Conservation (phyloP, 768 basidiomycete genomes). For the Dictyophora rubrovolvata region DNA sequence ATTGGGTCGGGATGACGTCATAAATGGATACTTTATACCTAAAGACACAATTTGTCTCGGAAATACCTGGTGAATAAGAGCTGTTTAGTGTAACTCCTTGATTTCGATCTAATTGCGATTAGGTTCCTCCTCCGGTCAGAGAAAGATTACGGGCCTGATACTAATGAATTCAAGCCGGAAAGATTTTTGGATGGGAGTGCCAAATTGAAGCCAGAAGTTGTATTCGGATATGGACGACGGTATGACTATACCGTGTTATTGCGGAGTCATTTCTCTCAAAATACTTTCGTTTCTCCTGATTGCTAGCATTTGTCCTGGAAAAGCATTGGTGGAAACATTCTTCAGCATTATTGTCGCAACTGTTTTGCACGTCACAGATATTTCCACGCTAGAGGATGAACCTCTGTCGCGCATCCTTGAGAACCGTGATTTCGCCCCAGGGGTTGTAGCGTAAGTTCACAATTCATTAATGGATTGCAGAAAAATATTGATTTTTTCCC, state of each 20-base stretch:
- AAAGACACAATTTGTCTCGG: conserved; percentile 12
- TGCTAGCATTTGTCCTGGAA: conserved; percentile 35
- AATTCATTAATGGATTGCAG: no score
- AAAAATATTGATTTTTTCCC: no score
- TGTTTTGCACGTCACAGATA: conserved; percentile 23
- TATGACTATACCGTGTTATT: neutral
- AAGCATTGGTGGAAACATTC: conserved; percentile 33
- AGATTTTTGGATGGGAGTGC: neutral
- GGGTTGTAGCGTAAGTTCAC: no score
- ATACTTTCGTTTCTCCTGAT: no score
- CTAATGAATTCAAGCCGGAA: neutral
- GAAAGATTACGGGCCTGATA: neutral
- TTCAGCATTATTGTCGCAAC: conserved; percentile 38
- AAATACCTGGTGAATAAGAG: conserved; percentile 12
- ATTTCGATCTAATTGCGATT: neutral
- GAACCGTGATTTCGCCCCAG: no score
- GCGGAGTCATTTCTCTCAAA: no score
- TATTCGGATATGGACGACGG: conserved; percentile 5
- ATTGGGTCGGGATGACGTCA: conserved; percentile 14
- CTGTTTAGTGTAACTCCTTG: neutral
- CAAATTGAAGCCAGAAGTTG: neutral
- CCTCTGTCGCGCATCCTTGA: no score
- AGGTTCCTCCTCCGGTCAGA: neutral
- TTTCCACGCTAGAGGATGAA: no score
- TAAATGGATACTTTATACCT: conserved; percentile 13